Evolutionary conservation across 371 early-diverging fungal genomes (phyloP).

Genomic region (Mucor velutinosus): DNA sequence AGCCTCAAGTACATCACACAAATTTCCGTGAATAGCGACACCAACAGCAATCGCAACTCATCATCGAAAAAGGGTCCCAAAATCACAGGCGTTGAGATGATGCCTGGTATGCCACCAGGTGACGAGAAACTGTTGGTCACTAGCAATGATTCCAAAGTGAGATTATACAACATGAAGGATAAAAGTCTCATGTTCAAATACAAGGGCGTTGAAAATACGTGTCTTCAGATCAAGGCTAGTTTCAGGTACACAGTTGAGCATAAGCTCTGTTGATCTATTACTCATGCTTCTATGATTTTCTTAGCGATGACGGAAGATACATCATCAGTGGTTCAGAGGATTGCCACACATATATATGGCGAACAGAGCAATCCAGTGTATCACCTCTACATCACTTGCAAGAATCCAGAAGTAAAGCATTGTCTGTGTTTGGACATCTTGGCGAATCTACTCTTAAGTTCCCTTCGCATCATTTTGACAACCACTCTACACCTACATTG

Average conservation of each 20-base stretch:
- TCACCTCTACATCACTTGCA: slow-evolving; percentile 17
- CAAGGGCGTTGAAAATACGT: slow-evolving; percentile 73
- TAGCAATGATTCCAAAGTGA: slow-evolving; percentile 81
- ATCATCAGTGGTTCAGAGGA: slow-evolving; percentile 87
- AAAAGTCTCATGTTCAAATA: slow-evolving; percentile 76
- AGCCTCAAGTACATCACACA: slow-evolving; percentile 79
- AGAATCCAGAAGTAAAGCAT: slow-evolving; percentile 16
- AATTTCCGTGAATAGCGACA: slow-evolving; percentile 59
- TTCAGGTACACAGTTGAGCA: slow-evolving; percentile 52
- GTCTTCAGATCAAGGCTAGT: slow-evolving; percentile 71
- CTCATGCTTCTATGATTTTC: background rate
- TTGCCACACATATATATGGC: slow-evolving; percentile 75
- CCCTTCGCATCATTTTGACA: background rate
- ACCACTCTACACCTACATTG: background rate
- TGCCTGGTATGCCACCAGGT: slow-evolving; percentile 54
- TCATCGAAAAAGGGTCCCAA: slow-evolving; percentile 58
- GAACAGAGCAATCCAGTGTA: slow-evolving; percentile 47
- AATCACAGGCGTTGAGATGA: slow-evolving; percentile 73
- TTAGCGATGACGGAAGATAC: slow-evolving; percentile 72
- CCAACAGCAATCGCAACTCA: slow-evolving; percentile 39
- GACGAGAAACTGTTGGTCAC: slow-evolving; percentile 68
- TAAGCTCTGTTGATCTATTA: background rate
- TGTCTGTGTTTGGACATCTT: slow-evolving; percentile 15
- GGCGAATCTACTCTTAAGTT: slow-evolving; percentile 13
- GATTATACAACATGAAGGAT: slow-evolving; percentile 75